A percentile compares a stretch with the other conserved stretches of the same genome.
phyloP scores from a whole-genome alignment of 306 rosid species.

The Rosa chinensis region DNA sequence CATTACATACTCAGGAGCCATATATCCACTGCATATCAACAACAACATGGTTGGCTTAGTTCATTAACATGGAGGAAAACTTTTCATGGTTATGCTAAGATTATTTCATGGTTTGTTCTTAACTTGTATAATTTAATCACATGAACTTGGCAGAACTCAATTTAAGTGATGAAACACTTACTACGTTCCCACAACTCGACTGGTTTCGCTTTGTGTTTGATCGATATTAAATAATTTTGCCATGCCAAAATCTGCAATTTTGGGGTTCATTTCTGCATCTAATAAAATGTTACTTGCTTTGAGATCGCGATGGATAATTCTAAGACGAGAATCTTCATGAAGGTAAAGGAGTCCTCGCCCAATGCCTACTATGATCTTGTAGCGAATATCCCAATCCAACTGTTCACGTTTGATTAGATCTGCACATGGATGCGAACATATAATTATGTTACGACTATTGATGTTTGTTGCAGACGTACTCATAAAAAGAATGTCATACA shows the following conservation, averaged over 20 bases:
- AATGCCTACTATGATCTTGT: conserved; percentile 12
- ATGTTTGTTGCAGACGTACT: too few species aligned
- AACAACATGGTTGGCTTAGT: background rate
- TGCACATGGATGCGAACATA: background rate
- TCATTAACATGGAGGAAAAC: background rate
- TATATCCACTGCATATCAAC: conserved; percentile 3
- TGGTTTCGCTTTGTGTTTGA: conserved; percentile 1
- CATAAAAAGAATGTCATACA: background rate
- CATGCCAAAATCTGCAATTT: conserved; percentile 9
- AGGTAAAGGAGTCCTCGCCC: conserved; percentile 1
- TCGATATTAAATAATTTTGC: background rate
- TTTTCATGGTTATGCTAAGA: background rate
- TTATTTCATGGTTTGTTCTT: background rate
- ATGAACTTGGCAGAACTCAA: too few species aligned
- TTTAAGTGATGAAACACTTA: background rate
- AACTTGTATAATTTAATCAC: background rate
- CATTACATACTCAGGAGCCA: background rate
- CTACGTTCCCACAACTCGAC: conserved; percentile 8
- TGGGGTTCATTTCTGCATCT: background rate
- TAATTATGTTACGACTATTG: too few species aligned
- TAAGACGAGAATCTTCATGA: conserved; percentile 14
- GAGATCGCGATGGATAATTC: background rate
- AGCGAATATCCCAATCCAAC: conserved; percentile 8
- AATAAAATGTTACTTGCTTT: conserved; percentile 2
- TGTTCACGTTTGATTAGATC: conserved; percentile 6